Evolutionary conservation across 176 grass and related monocot genomes (phyloP).

Genomic region (Rhynchospora breviuscula): DNA sequence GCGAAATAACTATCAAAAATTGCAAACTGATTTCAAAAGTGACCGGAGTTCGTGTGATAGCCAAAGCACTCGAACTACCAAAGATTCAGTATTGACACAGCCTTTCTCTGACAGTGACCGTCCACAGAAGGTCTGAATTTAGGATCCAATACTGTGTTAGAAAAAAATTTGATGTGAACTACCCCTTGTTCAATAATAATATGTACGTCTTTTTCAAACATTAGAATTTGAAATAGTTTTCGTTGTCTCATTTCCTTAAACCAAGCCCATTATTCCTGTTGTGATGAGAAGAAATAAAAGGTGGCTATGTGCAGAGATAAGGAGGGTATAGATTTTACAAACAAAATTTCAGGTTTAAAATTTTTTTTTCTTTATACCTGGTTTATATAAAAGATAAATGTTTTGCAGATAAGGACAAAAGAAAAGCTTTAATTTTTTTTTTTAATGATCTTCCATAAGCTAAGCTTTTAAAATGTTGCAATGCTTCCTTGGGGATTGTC

Average conservation of each 20-base stretch:
- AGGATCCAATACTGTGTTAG: neutral
- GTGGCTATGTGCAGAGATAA: neutral
- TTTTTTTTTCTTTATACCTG: neutral
- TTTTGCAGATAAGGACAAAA: no score
- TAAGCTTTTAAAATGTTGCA: neutral
- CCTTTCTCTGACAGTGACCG: conserved; percentile 26
- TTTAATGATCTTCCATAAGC: no score
- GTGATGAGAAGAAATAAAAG: neutral
- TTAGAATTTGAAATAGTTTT: neutral
- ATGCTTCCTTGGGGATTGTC: neutral
- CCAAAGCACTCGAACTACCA: conserved; percentile 24
- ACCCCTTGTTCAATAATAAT: neutral
- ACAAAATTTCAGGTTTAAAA: neutral
- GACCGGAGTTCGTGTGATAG: conserved; percentile 48
- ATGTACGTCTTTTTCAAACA: neutral
- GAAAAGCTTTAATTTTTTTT: no score
- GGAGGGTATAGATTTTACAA: neutral
- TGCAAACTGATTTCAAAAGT: conserved; percentile 35
- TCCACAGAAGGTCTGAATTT: conserved; percentile 39
- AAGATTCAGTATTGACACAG: conserved; percentile 37
- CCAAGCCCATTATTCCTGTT: neutral
- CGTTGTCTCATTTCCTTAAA: neutral
- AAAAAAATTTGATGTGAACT: neutral
- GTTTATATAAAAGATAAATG: no score
- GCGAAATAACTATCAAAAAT: conserved; percentile 30